Base-by-base conservation (phyloP, 2,329 filamentous ascomycete genomes). In the Atkinsonella texensis region DNA sequence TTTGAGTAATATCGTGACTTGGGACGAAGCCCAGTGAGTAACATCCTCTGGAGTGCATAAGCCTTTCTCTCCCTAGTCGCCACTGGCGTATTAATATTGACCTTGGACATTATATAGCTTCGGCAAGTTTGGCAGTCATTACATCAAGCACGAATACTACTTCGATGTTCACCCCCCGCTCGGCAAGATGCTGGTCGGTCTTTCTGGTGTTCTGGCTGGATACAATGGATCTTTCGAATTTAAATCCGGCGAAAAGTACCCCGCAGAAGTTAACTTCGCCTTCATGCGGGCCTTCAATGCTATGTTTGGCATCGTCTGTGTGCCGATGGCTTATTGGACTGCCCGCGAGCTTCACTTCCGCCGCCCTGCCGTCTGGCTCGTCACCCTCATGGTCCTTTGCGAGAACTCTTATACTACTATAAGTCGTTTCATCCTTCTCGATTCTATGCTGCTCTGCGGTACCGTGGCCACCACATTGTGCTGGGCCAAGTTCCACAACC, bases 191-290 rank as follows among this genome's bases (percentile, higher is more conserved):
- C 83, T 98, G 52, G 91, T 98, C 60, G 93, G 93, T 56, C 79
- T 98, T 49, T 97, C 93, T 7, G 93, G 93, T 65, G 95, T 94
- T 65, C 78, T 98, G 55, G 94, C 91, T 59, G 91, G 91, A 58
- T 98, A 98, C 76, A 98, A 98, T 74, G 93, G 93, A 53, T 94
- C 91, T 4, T 98, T 98, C 71, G 93, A 98, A 66, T 98, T 98
- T 79, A 98, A 98, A 71, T 97, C 91, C 50, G 93, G 93, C 66
- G 93, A 97, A 65, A 89, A 81, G 51, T 98, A 98, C 67, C 93
- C 93, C 11, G 81, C 84, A 59, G 89, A 97, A 63, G 77, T 98
- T 65, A 85, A 98, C 75, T 98, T 95, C 70, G 94, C 90, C 61
- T 95, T 95, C 65, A 98, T 98, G 94, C 88, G 93, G 61, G 79